Conservation (phyloP, 1,139 yeast species). For the Yamadazyma atmosphaerica region DNA sequence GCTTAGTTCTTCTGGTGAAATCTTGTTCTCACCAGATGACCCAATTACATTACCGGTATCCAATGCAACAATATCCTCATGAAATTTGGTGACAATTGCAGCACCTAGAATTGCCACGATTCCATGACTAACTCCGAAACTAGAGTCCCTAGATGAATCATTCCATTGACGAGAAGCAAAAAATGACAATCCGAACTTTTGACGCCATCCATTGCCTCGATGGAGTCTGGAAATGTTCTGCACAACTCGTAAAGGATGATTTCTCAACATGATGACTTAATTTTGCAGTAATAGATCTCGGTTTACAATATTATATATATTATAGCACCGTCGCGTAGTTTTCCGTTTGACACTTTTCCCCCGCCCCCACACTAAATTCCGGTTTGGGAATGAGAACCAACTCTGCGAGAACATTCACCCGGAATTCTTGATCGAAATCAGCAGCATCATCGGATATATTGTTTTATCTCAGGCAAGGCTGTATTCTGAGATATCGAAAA, state of each 20-base stretch:
- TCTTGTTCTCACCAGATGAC: not conserved
- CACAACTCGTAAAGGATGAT: not conserved
- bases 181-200: too few relatives aligned
- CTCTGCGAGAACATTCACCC: not conserved
- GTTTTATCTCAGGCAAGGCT: too few relatives aligned
- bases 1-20: slow-evolving; percentile 13
- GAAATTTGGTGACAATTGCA: not conserved
- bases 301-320: too few relatives aligned
- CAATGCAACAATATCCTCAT: not conserved
- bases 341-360: too few relatives aligned
- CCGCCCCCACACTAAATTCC: not conserved
- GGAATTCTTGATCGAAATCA: not conserved
- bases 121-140: not conserved
- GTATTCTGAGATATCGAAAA: too few relatives aligned
- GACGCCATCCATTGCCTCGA: too few relatives aligned
- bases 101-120: not conserved
- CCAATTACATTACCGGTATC: not conserved
- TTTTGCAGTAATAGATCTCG: too few relatives aligned
- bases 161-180: too few relatives aligned
- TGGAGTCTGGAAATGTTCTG: not conserved
- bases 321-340: not conserved
- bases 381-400: not conserved
- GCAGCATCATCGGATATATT: not conserved
- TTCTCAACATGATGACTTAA: not conserved
- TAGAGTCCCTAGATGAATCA: too few relatives aligned